Evolutionary conservation across 371 early-diverging fungal genomes (phyloP).

Genomic region (Blastocladiella emersonii): DNA sequence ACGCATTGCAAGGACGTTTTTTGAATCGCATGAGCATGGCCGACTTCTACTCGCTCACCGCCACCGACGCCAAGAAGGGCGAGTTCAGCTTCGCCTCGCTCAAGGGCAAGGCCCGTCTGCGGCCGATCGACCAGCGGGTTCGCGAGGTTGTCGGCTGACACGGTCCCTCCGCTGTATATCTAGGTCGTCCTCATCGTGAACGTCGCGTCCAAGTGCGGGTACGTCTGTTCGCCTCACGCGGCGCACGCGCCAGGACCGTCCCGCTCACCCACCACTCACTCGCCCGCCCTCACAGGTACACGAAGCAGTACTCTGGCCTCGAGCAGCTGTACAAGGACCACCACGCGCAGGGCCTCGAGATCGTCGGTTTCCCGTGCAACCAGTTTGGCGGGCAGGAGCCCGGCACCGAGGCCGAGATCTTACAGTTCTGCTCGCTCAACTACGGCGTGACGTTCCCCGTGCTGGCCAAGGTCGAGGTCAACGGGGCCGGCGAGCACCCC

Average conservation of each 20-base stretch:
- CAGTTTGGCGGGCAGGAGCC: conserved; percentile 55
- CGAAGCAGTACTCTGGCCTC: conserved; percentile 70
- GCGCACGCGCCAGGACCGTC: too few relatives aligned
- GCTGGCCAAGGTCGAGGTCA: conserved; percentile 72
- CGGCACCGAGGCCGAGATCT: conserved; percentile 46
- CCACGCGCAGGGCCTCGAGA: conserved; percentile 52
- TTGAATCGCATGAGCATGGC: too few relatives aligned
- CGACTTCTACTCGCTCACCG: conserved; percentile 30
- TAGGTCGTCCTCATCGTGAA: conserved; percentile 75
- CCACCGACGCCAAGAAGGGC: conserved; percentile 31
- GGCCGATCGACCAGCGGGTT: background rate
- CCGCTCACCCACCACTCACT: too few relatives aligned
- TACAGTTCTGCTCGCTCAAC: conserved; percentile 43
- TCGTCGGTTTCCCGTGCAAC: conserved; percentile 32
- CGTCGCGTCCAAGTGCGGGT: conserved; percentile 91
- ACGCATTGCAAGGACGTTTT: too few relatives aligned
- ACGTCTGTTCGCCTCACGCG: too few relatives aligned
- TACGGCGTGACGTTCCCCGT: conserved; percentile 66
- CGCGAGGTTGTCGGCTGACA: background rate
- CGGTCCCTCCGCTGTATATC: background rate
- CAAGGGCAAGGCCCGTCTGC: conserved; percentile 30
- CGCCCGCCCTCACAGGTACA: too few relatives aligned
- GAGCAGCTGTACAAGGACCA: conserved; percentile 66
- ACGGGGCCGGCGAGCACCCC: conserved; percentile 55
- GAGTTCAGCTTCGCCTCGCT: conserved; percentile 32